Evolutionary conservation across 2,329 filamentous ascomycete species (phyloP).

Genomic region (Colletotrichum sp.): DNA sequence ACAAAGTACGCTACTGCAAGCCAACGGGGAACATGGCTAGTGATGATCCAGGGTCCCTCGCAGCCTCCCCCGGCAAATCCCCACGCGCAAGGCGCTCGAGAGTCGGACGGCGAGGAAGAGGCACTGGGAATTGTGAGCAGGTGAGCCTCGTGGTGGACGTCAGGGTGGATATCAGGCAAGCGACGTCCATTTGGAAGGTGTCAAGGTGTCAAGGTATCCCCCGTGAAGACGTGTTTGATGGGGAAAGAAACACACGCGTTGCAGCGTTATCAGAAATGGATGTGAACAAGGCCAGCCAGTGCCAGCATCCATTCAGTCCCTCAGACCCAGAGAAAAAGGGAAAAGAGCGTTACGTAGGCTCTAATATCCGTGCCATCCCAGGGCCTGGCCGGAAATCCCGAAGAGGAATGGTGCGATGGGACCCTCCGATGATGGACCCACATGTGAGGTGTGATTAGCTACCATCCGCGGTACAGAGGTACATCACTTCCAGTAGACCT

Average conservation of each 20-base stretch:
- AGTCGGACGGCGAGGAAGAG: background rate
- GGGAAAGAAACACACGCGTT: background rate
- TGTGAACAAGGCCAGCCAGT: background rate
- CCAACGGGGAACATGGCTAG: background rate
- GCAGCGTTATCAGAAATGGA: background rate
- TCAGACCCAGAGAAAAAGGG: background rate
- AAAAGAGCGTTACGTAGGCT: slow-evolving; percentile 15
- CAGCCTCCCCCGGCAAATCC: background rate
- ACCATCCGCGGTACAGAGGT: background rate
- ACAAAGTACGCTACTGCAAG: background rate
- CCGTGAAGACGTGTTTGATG: background rate
- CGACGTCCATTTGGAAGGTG: background rate
- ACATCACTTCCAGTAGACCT: too few relatives aligned
- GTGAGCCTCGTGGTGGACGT: background rate
- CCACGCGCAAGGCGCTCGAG: background rate
- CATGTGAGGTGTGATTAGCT: background rate
- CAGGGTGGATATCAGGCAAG: background rate
- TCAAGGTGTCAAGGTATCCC: background rate
- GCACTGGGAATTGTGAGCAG: background rate
- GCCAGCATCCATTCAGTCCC: background rate
- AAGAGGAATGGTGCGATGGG: background rate
- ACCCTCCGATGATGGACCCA: background rate
- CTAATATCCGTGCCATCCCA: slow-evolving; percentile 15
- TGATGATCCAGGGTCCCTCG: background rate
- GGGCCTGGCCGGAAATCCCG: background rate